These are phyloP conservation scores for Aspergillus unguis DNA, from an alignment of 2,329 filamentous ascomycete species.

Conservation along the genomic window DNA sequence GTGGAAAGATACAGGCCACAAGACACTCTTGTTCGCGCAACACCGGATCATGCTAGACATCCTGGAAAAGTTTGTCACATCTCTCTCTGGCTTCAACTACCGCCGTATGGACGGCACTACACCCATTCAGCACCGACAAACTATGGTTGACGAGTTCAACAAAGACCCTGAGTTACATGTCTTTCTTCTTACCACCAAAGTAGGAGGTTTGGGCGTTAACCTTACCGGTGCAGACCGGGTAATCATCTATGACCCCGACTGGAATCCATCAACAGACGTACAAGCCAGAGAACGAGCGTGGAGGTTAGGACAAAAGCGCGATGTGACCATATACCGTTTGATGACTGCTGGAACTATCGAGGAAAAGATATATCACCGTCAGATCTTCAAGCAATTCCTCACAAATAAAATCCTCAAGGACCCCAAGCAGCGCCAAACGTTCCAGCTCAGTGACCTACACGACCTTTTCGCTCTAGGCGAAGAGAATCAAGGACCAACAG, in stretches of 20 bases:
- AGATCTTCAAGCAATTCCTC: constrained; percentile 97
- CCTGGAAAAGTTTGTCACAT: constrained; percentile 73
- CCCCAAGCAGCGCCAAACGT: constrained; percentile 86
- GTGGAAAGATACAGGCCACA: constrained; percentile 91
- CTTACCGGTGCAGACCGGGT: constrained; percentile 92
- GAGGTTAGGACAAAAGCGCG: constrained; percentile 89
- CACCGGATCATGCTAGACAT: constrained; percentile 95
- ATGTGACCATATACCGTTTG: constrained; percentile 94
- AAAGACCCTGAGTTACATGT: constrained; percentile 73
- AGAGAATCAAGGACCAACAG: constrained; percentile 66
- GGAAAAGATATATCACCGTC: constrained; percentile 97
- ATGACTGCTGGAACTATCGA: constrained; percentile 98
- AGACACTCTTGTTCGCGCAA: constrained; percentile 89
- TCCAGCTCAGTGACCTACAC: constrained; percentile 84
- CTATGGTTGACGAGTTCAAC: constrained; percentile 90
- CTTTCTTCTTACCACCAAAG: constrained; percentile 92
- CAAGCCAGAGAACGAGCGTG: constrained; percentile 94
- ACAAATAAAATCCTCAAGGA: constrained; percentile 95
- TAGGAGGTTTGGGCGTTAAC: constrained; percentile 90
- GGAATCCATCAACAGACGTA: constrained; percentile 95
- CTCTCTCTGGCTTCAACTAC: constrained; percentile 68
- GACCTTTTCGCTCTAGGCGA: constrained; percentile 81
- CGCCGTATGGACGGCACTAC: constrained; percentile 93
- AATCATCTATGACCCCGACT: constrained; percentile 97
- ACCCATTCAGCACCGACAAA: constrained; percentile 81